Evolutionary conservation across 129 eudicot species (phyloP).

Genomic region (Pseudognaphalium luteoalbum): DNA sequence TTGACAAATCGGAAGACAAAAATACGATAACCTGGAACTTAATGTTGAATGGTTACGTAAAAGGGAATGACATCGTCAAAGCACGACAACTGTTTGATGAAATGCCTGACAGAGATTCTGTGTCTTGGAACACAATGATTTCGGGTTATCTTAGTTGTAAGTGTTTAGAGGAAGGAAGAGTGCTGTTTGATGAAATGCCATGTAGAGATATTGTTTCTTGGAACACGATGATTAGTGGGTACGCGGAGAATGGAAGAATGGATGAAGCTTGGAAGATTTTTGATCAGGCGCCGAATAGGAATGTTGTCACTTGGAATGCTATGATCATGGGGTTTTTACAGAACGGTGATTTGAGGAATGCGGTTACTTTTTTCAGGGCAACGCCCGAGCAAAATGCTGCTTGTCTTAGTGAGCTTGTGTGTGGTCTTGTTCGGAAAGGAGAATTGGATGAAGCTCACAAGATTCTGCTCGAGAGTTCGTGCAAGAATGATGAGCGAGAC

Average conservation of each 20-base stretch:
- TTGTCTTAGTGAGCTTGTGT: slow-evolving; percentile 63
- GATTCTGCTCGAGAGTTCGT: slow-evolving; percentile 38
- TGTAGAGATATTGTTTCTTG: slow-evolving; percentile 65
- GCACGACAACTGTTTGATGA: slow-evolving; percentile 69
- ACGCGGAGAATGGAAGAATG: slow-evolving; percentile 60
- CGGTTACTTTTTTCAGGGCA: slow-evolving; percentile 49
- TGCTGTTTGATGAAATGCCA: slow-evolving; percentile 62
- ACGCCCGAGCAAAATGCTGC: slow-evolving; percentile 65
- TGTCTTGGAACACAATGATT: slow-evolving; percentile 75
- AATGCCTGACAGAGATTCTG: slow-evolving; percentile 63
- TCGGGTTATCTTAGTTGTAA: slow-evolving; percentile 58
- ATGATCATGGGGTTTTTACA: slow-evolving; percentile 63
- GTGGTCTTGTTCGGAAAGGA: slow-evolving; percentile 62
- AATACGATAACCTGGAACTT: slow-evolving; percentile 77
- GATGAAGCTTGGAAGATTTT: slow-evolving; percentile 67
- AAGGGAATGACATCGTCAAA: slow-evolving; percentile 46
- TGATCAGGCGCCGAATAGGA: slow-evolving; percentile 40
- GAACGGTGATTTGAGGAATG: slow-evolving; percentile 58
- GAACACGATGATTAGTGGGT: slow-evolving; percentile 84
- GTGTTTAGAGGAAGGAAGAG: slow-evolving; percentile 50
- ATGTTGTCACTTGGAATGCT: slow-evolving; percentile 73
- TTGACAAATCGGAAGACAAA: slow-evolving; percentile 44
- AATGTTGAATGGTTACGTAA: slow-evolving; percentile 69
- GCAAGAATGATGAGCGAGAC: slow-evolving; percentile 25
- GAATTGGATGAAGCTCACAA: slow-evolving; percentile 52